A percentile compares a stretch with the other conserved stretches of the same genome.
Evolutionary conservation across 371 early-diverging fungal genomes (phyloP).

Genomic region (Smittium culicis): DNA sequence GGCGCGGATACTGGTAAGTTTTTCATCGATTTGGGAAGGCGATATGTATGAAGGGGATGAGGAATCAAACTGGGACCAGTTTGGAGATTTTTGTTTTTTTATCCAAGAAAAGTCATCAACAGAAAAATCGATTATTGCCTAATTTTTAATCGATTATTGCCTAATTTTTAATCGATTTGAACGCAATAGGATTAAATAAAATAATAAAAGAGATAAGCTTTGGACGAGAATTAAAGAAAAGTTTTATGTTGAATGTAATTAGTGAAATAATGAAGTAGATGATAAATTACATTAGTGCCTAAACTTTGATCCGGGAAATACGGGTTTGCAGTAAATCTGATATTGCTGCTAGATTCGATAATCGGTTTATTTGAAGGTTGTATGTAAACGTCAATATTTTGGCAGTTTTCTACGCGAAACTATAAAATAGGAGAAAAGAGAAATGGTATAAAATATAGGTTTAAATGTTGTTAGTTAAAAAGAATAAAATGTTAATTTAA

Average conservation of each 20-base stretch:
- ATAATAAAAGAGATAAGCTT: no score
- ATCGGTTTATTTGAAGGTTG: background rate
- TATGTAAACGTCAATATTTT: background rate
- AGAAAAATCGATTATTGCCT: no score
- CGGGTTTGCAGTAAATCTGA: background rate
- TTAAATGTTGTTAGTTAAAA: no score
- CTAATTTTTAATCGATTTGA: no score
- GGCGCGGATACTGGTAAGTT: no score
- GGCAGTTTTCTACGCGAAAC: constrained; percentile 8
- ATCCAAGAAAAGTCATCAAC: constrained; percentile 10
- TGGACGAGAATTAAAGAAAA: background rate
- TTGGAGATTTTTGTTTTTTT: constrained; percentile 3
- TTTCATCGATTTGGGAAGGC: background rate
- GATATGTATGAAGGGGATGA: background rate
- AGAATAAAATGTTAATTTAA: background rate
- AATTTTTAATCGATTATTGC: no score
- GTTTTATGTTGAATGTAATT: no score
- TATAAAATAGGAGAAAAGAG: background rate
- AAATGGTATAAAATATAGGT: background rate
- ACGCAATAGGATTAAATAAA: no score
- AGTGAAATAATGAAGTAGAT: no score
- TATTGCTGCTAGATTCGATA: background rate
- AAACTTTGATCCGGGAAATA: background rate
- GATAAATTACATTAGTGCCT: background rate
- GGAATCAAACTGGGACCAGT: constrained; percentile 3